Evolutionary conservation across 495 filamentous ascomycete genomes (phyloP).

Genomic region (Clohesyomyces aquaticus): DNA sequence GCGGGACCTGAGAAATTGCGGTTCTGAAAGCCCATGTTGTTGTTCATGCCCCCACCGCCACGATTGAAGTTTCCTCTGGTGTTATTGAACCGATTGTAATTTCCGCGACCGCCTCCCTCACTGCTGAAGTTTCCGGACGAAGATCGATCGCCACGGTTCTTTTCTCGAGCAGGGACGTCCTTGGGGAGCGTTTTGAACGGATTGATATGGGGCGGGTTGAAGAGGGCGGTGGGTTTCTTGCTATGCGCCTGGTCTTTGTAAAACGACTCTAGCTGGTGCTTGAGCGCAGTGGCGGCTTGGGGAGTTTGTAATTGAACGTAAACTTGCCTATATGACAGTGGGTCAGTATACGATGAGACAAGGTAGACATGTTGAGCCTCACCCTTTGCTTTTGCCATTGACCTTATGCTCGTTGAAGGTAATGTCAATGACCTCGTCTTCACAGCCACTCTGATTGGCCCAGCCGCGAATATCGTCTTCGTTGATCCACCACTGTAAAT

Average conservation of each 20-base stretch:
- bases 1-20: conserved; percentile 53
- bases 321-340: conserved; percentile 67
- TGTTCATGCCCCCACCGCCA: conserved; percentile 38
- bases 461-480: conserved; percentile 94
- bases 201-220: conserved; percentile 75
- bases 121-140: conserved; percentile 50
- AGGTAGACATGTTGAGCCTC: conserved; percentile 42
- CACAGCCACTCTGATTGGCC: conserved; percentile 73
- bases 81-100: conserved; percentile 44
- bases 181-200: conserved; percentile 93
- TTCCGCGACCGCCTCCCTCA: conserved; percentile 47
- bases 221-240: conserved; percentile 74
- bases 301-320: conserved; percentile 84
- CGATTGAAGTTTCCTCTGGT: conserved; percentile 43
- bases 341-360: background rate
- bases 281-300: conserved; percentile 84
- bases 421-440: conserved; percentile 86
- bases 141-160: conserved; percentile 55
- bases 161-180: conserved; percentile 78
- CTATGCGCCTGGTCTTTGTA: conserved; percentile 55
- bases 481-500: conserved; percentile 94
- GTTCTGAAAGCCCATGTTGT: conserved; percentile 48
- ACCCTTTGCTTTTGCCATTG: conserved; percentile 98
- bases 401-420: conserved; percentile 98
- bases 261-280: conserved; percentile 75